Evolutionary conservation across 441 rosid species (phyloP).

Genomic region (Populus hybrid): DNA sequence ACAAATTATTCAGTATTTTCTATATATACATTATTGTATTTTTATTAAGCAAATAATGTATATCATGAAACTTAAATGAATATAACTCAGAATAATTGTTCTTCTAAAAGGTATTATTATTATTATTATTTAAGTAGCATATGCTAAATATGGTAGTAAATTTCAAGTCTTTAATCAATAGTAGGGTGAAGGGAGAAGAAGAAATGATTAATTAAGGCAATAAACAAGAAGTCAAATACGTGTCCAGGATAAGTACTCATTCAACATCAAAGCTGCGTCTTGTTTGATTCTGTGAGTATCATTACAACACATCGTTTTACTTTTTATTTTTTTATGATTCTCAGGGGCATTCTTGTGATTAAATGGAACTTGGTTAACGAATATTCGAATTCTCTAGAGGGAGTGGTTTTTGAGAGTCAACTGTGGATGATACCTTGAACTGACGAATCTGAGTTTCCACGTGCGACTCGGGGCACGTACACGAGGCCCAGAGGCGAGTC

Average conservation of each 20-base stretch:
- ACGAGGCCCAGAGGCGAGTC: background rate
- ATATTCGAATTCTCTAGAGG: background rate
- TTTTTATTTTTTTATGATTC: background rate
- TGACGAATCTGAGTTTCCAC: background rate
- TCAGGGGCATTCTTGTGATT: background rate
- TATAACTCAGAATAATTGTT: too few relatives aligned
- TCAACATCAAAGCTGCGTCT: background rate
- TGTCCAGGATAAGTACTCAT: background rate
- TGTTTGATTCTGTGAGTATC: background rate
- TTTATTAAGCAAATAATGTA: too few relatives aligned
- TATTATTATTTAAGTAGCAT: background rate
- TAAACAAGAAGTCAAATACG: background rate
- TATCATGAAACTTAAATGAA: too few relatives aligned
- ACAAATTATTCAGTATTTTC: too few relatives aligned
- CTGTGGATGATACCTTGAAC: background rate
- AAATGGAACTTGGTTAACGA: background rate
- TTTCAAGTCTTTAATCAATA: background rate
- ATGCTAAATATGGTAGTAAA: background rate
- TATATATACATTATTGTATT: too few relatives aligned
- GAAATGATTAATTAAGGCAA: background rate
- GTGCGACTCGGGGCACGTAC: background rate
- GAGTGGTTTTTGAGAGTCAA: background rate
- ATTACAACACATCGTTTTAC: background rate
- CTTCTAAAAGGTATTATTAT: too few relatives aligned
- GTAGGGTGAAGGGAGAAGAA: background rate